Percentiles rank a stretch among this genome's conserved stretches.
Conservation (phyloP, 257 asterid species). For the Sherardia arvensis region DNA sequence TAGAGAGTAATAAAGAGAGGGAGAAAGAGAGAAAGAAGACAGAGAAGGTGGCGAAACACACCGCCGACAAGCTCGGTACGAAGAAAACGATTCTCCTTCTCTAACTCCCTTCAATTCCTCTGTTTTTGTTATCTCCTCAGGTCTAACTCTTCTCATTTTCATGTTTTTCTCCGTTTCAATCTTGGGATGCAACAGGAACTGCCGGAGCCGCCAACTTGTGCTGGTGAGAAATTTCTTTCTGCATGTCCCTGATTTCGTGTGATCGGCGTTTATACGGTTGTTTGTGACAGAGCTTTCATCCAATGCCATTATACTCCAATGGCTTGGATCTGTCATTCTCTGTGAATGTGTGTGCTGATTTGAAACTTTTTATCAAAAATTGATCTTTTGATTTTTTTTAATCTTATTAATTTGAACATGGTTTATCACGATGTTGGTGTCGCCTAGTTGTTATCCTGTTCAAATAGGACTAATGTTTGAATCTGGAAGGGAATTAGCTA, state of each 20-base stretch:
- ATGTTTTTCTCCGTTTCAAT: background rate
- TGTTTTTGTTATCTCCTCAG: conserved; percentile 17
- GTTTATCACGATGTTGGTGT: no score
- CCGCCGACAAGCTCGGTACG: background rate
- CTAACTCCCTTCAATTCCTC: conserved; percentile 8
- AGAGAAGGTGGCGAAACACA: conserved; percentile 76
- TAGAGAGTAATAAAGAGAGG: conserved; percentile 2
- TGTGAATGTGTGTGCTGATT: no score
- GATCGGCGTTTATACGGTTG: no score
- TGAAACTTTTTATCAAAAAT: no score
- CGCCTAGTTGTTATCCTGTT: no score
- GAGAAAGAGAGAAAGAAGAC: conserved; percentile 23
- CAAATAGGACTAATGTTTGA: no score
- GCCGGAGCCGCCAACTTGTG: conserved; percentile 11
- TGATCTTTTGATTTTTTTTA: no score
- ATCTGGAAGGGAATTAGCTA: no score
- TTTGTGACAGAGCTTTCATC: no score
- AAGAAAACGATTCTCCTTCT: conserved; percentile 13
- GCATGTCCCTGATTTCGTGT: conserved; percentile 5
- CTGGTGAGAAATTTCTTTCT: conserved; percentile 12
- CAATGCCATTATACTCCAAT: no score
- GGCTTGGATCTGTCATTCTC: no score
- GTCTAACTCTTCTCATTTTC: conserved; percentile 31
- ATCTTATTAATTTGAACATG: no score
- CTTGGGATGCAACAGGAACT: conserved; percentile 8